Conservation (phyloP, 495 filamentous ascomycete species). For the Chaetomium tenue region DNA sequence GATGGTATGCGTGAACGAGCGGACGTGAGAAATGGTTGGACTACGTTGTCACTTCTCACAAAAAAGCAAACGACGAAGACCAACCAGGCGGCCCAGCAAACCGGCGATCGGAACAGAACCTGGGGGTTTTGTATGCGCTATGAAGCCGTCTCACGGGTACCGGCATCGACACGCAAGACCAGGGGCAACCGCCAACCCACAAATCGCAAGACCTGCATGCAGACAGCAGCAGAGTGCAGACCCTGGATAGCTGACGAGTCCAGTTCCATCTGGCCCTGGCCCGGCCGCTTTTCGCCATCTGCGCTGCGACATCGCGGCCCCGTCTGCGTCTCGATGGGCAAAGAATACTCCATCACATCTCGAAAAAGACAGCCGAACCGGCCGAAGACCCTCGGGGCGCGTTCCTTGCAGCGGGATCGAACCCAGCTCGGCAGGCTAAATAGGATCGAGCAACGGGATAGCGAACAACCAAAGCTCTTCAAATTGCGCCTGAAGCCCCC, state of each 20-base stretch:
- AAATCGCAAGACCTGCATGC: neutral
- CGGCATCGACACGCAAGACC: conserved; percentile 25
- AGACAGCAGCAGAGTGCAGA: conserved; percentile 4
- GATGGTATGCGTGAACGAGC: neutral
- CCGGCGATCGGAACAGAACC: conserved; percentile 8
- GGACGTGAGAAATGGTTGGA: neutral
- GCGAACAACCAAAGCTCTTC: neutral
- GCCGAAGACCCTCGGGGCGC: conserved; percentile 20
- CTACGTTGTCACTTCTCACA: neutral
- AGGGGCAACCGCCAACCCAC: conserved; percentile 5
- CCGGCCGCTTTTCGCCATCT: conserved; percentile 6
- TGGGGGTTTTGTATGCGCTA: conserved; percentile 23
- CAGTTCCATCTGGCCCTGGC: conserved; percentile 4
- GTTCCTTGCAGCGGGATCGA: conserved; percentile 34
- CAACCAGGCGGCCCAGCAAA: conserved; percentile 11
- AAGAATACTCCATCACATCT: neutral
- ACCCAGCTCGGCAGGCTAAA: conserved; percentile 34
- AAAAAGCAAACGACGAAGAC: conserved; percentile 11
- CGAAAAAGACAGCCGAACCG: neutral
- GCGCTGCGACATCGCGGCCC: neutral
- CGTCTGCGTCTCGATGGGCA: neutral
- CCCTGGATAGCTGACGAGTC: conserved; percentile 17
- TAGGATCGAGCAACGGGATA: conserved; percentile 13
- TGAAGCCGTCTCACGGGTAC: conserved; percentile 29
- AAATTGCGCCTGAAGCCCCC: conserved; percentile 6